These are phyloP conservation scores for Colletotrichum falcatum DNA, from an alignment of 2,329 filamentous ascomycete species.

Conservation along the genomic window DNA sequence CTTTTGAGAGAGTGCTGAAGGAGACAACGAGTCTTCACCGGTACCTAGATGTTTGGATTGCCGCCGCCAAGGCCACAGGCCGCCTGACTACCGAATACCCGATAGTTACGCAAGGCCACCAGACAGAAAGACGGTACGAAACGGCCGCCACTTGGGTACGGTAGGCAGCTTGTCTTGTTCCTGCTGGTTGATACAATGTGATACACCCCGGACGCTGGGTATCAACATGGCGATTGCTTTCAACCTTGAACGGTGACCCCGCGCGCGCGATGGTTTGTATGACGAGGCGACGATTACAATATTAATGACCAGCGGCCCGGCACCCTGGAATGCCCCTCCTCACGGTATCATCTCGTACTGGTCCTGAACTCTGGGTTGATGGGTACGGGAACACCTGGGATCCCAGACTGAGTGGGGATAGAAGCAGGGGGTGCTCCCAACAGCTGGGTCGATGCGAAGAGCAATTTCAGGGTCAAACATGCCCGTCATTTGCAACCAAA, in stretches of 20 bases:
- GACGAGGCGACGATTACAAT: constrained; percentile 29
- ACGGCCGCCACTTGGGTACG: neutral
- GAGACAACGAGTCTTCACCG: constrained; percentile 26
- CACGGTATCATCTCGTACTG: constrained; percentile 14
- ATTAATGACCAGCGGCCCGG: constrained; percentile 2
- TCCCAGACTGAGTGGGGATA: constrained; percentile 32
- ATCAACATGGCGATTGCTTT: constrained; percentile 17
- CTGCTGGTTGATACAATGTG: neutral
- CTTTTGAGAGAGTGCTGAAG: constrained; percentile 26
- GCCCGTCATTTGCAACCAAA: constrained; percentile 33
- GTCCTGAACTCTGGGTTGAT: constrained; percentile 30
- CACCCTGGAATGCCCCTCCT: constrained; percentile 22
- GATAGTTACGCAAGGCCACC: neutral
- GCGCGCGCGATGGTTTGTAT: constrained; percentile 20
- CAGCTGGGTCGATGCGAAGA: constrained; percentile 30
- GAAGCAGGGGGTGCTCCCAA: constrained; percentile 29
- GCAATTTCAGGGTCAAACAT: constrained; percentile 39
- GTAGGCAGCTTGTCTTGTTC: neutral
- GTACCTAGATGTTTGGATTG: constrained; percentile 13
- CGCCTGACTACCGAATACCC: constrained; percentile 24
- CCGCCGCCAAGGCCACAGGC: constrained; percentile 10
- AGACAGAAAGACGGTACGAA: neutral
- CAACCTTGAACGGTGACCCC: constrained; percentile 9
- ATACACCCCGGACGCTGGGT: constrained; percentile 22
- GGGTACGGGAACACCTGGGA: constrained; percentile 32